Evolutionary conservation across 768 basidiomycete species (phyloP), one percentile per base, ranked within the genome.

Genomic region (Mycena albidolilacea): DNA sequence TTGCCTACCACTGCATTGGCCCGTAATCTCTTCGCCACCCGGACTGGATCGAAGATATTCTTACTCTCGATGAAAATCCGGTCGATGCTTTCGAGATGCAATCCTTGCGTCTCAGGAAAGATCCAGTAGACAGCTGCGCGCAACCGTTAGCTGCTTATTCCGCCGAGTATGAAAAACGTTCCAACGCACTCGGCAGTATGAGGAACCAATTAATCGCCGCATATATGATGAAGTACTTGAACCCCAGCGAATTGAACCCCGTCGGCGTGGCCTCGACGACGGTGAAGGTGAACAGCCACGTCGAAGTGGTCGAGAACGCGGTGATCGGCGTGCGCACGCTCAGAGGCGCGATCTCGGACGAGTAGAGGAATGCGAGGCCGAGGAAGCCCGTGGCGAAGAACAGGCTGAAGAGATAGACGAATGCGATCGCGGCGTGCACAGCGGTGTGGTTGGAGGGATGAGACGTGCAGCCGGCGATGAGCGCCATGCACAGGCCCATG

Each of bases 341-440:
- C 65, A 73, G 35, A 1, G 75, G 75, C 12, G 75, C 75, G 48
- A 76, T 70, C 65, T 76, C 75, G 46, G 69, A 67, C 38, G 69
- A 70, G 65, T 76, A 76, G 30, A 76, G 69, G 65, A 76, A 76
- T 35, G 75, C 75, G n/a, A 76, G 69, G 12, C 75, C 75, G n/a
- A 76, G 75, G 71, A 43, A 76, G 48, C 75, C 75, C 38, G 75
- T 63, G 55, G 70, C 75, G 69, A 76, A 76, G 66, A 73, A 72
- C 19, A 44, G 35, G 57, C 65, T 70, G 65, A 70, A 76, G 46
- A 76, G 71, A 57, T 76, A 76, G 35, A 76, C 23, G 66, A 76
- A 76, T n/a, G 71, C 75, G 68, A 76, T 73, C 23, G 75, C 71
- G 12, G 60, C 75, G 61, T 76, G 75, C n/a, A 76, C 54, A 11